A percentile compares a stretch with the other conserved stretches of the same genome.
These are phyloP conservation scores for Cryptococcus depauperatus DNA, from an alignment of 1,284 basidiomycete genomes.

Conservation along the genomic window DNA sequence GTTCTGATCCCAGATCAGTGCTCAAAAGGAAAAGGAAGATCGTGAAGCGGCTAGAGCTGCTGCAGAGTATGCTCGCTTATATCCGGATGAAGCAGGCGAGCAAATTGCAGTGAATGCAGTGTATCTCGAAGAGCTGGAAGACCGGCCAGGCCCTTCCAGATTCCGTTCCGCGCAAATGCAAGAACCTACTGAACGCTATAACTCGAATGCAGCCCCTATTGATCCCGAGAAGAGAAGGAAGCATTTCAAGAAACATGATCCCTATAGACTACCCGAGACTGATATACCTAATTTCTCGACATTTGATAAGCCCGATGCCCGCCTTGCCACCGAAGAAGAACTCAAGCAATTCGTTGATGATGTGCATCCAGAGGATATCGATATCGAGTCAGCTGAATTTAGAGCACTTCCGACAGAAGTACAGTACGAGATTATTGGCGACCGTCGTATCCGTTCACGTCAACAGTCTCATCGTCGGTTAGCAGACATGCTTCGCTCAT, in stretches of 20 bases:
- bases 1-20: constrained; percentile 9
- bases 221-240: constrained; percentile 32
- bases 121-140: constrained; percentile 77
- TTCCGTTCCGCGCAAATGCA: constrained; percentile 9
- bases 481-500: constrained; percentile 76
- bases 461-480: constrained; percentile 87
- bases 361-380: constrained; percentile 85
- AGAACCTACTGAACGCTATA: constrained; percentile 12
- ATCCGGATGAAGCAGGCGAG: constrained; percentile 38
- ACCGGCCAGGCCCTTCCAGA: constrained; percentile 22
- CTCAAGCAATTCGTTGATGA: constrained; percentile 82
- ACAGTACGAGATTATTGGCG: constrained; percentile 97
- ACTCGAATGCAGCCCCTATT: constrained; percentile 10
- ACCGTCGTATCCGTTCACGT: constrained; percentile 83
- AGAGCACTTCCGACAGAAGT: constrained; percentile 87
- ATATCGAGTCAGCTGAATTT: constrained; percentile 80
- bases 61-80: constrained; percentile 16
- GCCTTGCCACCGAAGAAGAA: constrained; percentile 89
- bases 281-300: constrained; percentile 48
- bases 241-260: constrained; percentile 55
- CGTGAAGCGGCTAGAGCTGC: constrained; percentile 19
- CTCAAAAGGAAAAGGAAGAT: constrained; percentile 30
- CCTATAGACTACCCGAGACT: constrained; percentile 66
- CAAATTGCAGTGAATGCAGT: constrained; percentile 60
- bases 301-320: constrained; percentile 64